Percentiles rank a stretch among this genome's conserved stretches.
Evolutionary conservation across 2,329 filamentous ascomycete genomes (phyloP).

Genomic region (Claviceps sp.): DNA sequence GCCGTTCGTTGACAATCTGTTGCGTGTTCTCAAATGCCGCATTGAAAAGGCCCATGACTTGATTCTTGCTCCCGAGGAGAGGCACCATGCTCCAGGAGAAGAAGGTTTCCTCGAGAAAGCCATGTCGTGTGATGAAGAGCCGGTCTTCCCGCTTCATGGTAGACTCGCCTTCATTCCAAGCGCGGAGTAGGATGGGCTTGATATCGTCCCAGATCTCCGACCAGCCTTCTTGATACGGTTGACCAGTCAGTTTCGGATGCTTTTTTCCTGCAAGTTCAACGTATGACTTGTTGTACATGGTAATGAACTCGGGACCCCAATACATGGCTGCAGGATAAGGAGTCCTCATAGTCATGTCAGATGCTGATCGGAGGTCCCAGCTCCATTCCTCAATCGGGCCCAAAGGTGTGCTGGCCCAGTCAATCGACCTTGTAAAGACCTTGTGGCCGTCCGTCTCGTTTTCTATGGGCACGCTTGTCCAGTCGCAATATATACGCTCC

Average conservation of each 20-base stretch:
- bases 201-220: constrained; percentile 61
- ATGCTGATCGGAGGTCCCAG: constrained; percentile 30
- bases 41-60: constrained; percentile 63
- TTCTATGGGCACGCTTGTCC: constrained; percentile 3
- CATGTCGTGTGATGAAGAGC: constrained; percentile 54
- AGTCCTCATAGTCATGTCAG: constrained; percentile 41
- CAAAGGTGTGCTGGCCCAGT: constrained; percentile 34
- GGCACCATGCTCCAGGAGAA: constrained; percentile 74
- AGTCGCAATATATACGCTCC: constrained; percentile 3
- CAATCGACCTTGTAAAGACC: constrained; percentile 23
- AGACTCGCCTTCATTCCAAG: constrained; percentile 55
- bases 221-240: constrained; percentile 46
- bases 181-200: constrained; percentile 51
- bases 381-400: constrained; percentile 34
- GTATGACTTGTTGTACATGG: constrained; percentile 57
- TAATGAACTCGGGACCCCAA: constrained; percentile 48
- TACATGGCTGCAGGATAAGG: constrained; percentile 41
- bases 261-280: constrained; percentile 48
- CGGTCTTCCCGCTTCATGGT: constrained; percentile 74
- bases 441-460: constrained; percentile 15
- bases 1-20: constrained; percentile 60
- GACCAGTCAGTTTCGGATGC: constrained; percentile 50
- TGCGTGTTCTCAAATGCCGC: constrained; percentile 68
- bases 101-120: constrained; percentile 63
- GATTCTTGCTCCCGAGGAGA: constrained; percentile 57